phyloP scores from a whole-genome alignment of 176 grass and related monocot species.

The Aegilops longissima region DNA sequence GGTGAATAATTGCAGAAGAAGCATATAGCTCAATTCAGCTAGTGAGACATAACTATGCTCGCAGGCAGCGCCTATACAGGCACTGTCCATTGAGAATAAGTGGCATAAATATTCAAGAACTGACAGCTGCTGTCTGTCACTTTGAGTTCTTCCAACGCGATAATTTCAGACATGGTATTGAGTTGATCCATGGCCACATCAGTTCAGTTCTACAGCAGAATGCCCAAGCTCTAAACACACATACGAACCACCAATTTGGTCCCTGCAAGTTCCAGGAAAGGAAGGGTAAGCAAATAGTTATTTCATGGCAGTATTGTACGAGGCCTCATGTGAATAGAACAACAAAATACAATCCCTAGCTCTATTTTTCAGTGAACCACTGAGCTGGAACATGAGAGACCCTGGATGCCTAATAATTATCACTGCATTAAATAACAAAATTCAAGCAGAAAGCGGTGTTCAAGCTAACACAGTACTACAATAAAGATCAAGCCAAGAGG shows the following conservation, averaged over 20 bases:
- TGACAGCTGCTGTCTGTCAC: neutral
- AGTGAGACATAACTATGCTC: neutral
- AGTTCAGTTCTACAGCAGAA: slow-evolving; percentile 1
- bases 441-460: neutral
- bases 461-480: neutral
- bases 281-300: neutral
- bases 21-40: neutral
- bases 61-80: neutral
- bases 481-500: neutral
- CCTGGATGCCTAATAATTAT: neutral
- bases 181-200: neutral
- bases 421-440: neutral
- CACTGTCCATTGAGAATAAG: neutral
- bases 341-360: neutral
- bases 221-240: neutral
- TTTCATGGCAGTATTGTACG: neutral
- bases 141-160: neutral
- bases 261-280: neutral
- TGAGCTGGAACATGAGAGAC: neutral
- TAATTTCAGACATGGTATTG: neutral
- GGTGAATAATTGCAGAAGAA: neutral
- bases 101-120: neutral
- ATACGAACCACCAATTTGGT: slow-evolving; percentile 47
- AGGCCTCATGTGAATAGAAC: neutral
- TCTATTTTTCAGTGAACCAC: neutral